These are phyloP conservation scores for Plantago coronopus DNA, from an alignment of 305 asterid species.

Conservation along the genomic window DNA sequence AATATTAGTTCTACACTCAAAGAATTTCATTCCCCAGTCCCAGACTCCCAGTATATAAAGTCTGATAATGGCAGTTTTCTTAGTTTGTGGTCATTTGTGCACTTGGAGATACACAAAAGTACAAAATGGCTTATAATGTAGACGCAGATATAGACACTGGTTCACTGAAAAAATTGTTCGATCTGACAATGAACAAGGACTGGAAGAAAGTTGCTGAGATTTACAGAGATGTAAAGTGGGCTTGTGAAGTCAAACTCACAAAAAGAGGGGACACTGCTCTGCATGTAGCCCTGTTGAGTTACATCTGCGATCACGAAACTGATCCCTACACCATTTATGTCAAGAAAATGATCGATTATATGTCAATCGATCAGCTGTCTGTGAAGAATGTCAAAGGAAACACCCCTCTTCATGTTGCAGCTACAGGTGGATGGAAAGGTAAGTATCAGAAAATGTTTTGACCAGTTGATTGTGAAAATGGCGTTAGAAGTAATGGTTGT, in stretches of 20 bases:
- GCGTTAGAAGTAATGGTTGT: too few species aligned
- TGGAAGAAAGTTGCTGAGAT: neutral
- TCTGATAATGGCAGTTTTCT: too few species aligned
- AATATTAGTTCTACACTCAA: too few species aligned
- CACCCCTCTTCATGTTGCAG: constrained; percentile 4
- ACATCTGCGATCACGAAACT: neutral
- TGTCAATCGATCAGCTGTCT: neutral
- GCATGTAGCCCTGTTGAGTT: neutral
- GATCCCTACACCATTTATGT: neutral
- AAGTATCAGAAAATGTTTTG: too few species aligned
- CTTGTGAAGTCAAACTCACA: neutral
- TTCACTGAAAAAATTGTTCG: neutral
- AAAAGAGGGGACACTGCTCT: neutral
- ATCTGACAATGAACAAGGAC: neutral
- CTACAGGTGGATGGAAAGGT: constrained; percentile 3
- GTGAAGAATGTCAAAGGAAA: neutral
- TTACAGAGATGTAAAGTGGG: neutral
- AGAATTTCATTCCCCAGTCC: too few species aligned
- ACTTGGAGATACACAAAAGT: too few species aligned
- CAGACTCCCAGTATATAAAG: too few species aligned
- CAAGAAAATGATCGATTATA: neutral
- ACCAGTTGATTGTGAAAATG: too few species aligned
- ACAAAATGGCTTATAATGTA: too few species aligned
- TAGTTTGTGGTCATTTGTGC: too few species aligned
- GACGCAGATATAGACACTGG: too few species aligned